Conservation (phyloP, 1,139 yeast species). For the Candida tetrigidarum region DNA sequence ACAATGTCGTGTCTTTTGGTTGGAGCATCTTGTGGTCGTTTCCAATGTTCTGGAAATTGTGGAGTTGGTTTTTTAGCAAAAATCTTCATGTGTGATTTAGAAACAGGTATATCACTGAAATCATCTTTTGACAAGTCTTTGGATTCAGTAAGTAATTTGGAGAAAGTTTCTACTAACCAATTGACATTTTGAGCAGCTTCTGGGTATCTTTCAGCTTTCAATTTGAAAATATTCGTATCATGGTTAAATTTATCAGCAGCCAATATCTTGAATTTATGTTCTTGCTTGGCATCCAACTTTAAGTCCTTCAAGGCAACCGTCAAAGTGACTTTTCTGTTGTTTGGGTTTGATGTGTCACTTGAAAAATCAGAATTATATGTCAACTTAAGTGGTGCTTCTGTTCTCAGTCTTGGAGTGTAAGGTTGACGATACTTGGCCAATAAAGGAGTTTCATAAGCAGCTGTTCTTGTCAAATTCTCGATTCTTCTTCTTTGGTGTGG, state of each 20-base stretch:
- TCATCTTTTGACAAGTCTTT: conserved; percentile 59
- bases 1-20: conserved; percentile 36
- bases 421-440: conserved; percentile 74
- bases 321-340: conserved; percentile 71
- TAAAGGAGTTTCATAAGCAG: conserved; percentile 92
- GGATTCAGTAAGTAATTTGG: conserved; percentile 65
- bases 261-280: conserved; percentile 77
- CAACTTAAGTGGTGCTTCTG: conserved; percentile 62
- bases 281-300: conserved; percentile 52
- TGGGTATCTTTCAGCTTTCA: conserved; percentile 64
- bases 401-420: conserved; percentile 49
- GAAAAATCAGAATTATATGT: conserved; percentile 76
- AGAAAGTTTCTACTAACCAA: conserved; percentile 66
- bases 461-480: conserved; percentile 67
- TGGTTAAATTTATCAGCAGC: conserved; percentile 81
- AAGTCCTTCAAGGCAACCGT: conserved; percentile 58
- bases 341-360: conserved; percentile 62
- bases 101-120: conserved; percentile 81
- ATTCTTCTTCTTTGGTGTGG: conserved; percentile 42
- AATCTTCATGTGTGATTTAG: conserved; percentile 66
- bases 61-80: conserved; percentile 41
- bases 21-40: conserved; percentile 73
- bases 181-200: conserved; percentile 89
- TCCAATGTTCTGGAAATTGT: conserved; percentile 83
- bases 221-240: conserved; percentile 58